Evolutionary conservation across 805 yeast species (phyloP).

Genomic region (Ogataea populi-albae): DNA sequence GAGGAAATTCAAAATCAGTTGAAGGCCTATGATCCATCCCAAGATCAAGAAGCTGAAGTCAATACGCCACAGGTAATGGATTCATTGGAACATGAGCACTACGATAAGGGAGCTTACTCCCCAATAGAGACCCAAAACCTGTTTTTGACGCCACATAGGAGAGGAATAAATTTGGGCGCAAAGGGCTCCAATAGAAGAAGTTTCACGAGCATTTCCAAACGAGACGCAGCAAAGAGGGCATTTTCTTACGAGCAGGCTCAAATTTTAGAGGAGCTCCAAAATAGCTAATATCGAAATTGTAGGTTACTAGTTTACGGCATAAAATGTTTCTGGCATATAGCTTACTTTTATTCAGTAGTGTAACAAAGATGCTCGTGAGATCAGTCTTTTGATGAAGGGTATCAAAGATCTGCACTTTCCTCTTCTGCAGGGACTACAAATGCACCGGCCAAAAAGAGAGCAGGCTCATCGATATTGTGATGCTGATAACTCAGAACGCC

Average conservation of each 20-base stretch:
- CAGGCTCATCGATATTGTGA: conserved; percentile 81
- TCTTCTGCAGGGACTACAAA: conserved; percentile 70
- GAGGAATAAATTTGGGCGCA: neutral
- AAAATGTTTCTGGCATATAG: no score
- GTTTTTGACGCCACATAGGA: conserved; percentile 5
- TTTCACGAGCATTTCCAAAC: conserved; percentile 17
- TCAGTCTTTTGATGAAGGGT: no score
- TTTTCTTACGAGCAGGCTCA: conserved; percentile 54
- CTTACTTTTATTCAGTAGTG: no score
- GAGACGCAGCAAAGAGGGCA: conserved; percentile 28
- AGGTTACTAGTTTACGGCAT: neutral
- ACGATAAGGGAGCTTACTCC: conserved; percentile 3
- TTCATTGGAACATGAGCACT: no score
- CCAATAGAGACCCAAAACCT: conserved; percentile 12
- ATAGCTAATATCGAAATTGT: conserved; percentile 2
- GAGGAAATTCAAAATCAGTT: conserved; percentile 34
- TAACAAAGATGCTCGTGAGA: no score
- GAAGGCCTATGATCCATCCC: conserved; percentile 18
- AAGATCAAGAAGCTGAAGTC: no score
- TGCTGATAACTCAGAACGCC: conserved; percentile 92
- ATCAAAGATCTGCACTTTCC: conserved; percentile 34
- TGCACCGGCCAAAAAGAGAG: conserved; percentile 79
- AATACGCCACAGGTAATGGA: no score
- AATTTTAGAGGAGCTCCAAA: conserved; percentile 44
- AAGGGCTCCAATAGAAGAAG: conserved; percentile 12